Percentiles rank a stretch among this genome's conserved stretches.
These are phyloP conservation scores for Botryobasidium botryosum DNA, from an alignment of 768 basidiomycete genomes.

Conservation along the genomic window DNA sequence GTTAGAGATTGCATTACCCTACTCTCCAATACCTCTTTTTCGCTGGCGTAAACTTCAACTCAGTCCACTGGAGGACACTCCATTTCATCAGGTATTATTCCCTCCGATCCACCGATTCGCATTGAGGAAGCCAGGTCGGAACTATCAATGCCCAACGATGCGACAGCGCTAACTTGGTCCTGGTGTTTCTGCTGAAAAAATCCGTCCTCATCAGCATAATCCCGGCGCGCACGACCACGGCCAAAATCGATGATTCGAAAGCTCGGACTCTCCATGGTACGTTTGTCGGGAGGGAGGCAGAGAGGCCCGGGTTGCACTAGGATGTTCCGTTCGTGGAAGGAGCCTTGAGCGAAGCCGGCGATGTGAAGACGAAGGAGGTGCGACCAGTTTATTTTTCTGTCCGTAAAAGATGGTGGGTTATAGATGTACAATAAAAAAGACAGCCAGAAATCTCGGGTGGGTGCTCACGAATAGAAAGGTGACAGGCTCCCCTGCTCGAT, in stretches of 20 bases:
- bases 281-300: not conserved
- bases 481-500: not conserved
- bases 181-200: too few relatives aligned
- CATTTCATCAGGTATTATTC: too few relatives aligned
- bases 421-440: not conserved
- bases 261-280: slow-evolving; percentile 5
- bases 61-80: too few relatives aligned
- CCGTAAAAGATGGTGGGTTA: not conserved
- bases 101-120: too few relatives aligned
- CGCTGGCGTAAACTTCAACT: too few relatives aligned
- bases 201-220: too few relatives aligned
- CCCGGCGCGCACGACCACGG: too few relatives aligned
- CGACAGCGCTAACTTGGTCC: too few relatives aligned
- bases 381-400: not conserved
- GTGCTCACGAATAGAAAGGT: not conserved
- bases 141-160: too few relatives aligned
- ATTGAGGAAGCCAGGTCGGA: too few relatives aligned
- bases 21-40: too few relatives aligned
- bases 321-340: slow-evolving; percentile 3
- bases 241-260: slow-evolving; percentile 10
- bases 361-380: slow-evolving; percentile 5
- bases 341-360: slow-evolving; percentile 4
- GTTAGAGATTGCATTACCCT: too few relatives aligned
- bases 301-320: slow-evolving; percentile 9
- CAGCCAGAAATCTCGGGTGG: not conserved